Conservation (phyloP, 2,329 filamentous ascomycete genomes). For the Aspergillus felis region DNA sequence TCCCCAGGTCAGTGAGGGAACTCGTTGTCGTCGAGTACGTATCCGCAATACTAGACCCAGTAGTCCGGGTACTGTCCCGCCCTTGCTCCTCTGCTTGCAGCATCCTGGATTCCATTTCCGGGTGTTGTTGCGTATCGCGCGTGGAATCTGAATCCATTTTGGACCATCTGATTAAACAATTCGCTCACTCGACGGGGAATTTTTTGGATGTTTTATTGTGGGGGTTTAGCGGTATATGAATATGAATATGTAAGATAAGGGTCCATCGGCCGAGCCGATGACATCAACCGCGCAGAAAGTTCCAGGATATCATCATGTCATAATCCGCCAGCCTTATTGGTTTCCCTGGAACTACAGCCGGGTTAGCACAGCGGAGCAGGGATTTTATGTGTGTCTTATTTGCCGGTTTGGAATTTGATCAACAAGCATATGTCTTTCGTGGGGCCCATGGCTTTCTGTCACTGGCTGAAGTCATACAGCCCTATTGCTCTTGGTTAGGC, state of each 20-base stretch:
- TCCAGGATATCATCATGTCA: constrained; percentile 9
- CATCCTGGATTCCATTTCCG: not conserved
- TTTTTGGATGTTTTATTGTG: constrained; percentile 5
- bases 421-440: too few species aligned
- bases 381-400: not conserved
- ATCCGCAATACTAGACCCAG: constrained; percentile 8
- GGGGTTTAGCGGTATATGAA: not conserved
- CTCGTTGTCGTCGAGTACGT: constrained; percentile 11
- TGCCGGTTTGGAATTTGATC: not conserved
- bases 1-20: constrained; percentile 12
- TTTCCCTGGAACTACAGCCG: not conserved
- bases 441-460: too few species aligned
- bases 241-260: not conserved
- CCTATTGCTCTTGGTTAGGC: not conserved
- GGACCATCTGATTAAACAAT: not conserved
- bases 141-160: not conserved
- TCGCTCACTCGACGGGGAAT: not conserved
- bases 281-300: constrained; percentile 1
- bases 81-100: too few species aligned
- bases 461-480: not conserved
- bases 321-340: not conserved
- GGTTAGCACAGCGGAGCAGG: not conserved
- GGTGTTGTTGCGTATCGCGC: not conserved
- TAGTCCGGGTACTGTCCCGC: not conserved
- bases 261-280: not conserved